These are phyloP conservation scores for Penicillium cinerascens DNA, from an alignment of 495 filamentous ascomycete species.

Conservation along the genomic window DNA sequence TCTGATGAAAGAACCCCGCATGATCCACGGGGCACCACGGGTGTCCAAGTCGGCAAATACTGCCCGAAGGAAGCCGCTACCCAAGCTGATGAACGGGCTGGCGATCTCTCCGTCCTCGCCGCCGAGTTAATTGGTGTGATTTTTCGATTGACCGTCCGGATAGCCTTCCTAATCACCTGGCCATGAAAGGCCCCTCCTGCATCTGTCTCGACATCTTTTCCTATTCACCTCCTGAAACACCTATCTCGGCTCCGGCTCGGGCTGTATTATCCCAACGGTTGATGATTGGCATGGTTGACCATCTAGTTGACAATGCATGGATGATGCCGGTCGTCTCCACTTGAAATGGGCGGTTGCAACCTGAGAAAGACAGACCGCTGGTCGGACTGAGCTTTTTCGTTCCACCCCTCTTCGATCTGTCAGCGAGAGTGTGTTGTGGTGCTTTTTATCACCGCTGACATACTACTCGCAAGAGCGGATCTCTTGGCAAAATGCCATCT, in stretches of 20 bases:
- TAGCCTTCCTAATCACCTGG: background rate
- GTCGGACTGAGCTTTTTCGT: slow-evolving; percentile 7
- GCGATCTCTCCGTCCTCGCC: slow-evolving; percentile 49
- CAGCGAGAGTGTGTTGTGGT: background rate
- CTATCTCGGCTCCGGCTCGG: background rate
- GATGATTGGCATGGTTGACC: background rate
- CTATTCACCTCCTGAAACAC: slow-evolving; percentile 6
- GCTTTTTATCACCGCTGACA: background rate
- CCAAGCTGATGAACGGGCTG: slow-evolving; percentile 61
- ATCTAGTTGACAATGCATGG: slow-evolving; percentile 1
- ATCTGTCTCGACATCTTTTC: background rate
- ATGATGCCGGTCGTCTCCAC: slow-evolving; percentile 2
- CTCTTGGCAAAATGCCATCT: background rate
- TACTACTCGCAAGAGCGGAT: background rate
- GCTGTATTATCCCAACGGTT: background rate
- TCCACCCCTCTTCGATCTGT: background rate
- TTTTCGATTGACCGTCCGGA: slow-evolving; percentile 8
- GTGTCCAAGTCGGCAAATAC: slow-evolving; percentile 57
- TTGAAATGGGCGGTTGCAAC: slow-evolving; percentile 1
- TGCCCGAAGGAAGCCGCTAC: slow-evolving; percentile 68
- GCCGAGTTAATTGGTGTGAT: slow-evolving; percentile 31
- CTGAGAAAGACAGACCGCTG: slow-evolving; percentile 14
- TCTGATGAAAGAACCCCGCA: slow-evolving; percentile 83
- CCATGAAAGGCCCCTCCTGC: slow-evolving; percentile 6
- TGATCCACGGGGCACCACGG: slow-evolving; percentile 69